Percentiles rank a stretch among this genome's conserved stretches.
Evolutionary conservation across 2,329 filamentous ascomycete species (phyloP).

Genomic region (Colletotrichum sp.): DNA sequence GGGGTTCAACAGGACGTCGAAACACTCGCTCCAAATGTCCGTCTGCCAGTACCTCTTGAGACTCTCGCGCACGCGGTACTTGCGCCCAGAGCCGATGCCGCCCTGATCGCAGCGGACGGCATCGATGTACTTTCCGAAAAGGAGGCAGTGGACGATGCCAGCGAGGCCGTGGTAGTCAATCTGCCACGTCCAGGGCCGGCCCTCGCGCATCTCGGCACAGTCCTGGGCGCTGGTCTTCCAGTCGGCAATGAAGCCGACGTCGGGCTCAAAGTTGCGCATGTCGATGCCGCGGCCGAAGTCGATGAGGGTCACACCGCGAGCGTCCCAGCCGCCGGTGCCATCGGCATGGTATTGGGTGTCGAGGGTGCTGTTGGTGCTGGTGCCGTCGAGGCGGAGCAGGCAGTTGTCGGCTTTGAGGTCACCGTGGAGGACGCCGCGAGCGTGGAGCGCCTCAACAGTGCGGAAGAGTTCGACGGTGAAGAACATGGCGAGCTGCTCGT

Average conservation of each 20-base stretch:
- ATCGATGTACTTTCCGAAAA: constrained; percentile 96
- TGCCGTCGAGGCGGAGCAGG: constrained; percentile 76
- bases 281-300: constrained; percentile 96
- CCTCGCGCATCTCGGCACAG: constrained; percentile 94
- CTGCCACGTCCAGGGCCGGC: constrained; percentile 95
- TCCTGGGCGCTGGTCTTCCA: constrained; percentile 90
- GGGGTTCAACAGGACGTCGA: constrained; percentile 88
- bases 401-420: constrained; percentile 97
- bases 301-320: constrained; percentile 84
- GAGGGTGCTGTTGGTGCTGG: constrained; percentile 51
- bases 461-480: constrained; percentile 91
- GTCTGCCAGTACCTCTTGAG: constrained; percentile 97
- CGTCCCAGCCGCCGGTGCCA: constrained; percentile 78
- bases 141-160: constrained; percentile 82
- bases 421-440: constrained; percentile 82
- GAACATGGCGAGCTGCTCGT: constrained; percentile 93
- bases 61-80: constrained; percentile 80
- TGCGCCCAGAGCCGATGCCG: constrained; percentile 65
- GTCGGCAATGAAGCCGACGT: constrained; percentile 90
- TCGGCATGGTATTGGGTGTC: constrained; percentile 71
- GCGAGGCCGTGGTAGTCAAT: constrained; percentile 96
- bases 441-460: constrained; percentile 85
- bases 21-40: constrained; percentile 84
- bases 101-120: constrained; percentile 65
- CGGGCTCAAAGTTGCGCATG: constrained; percentile 79